Evolutionary conservation across 176 grass and related monocot species (phyloP), one percentile per base, ranked within the genome.

Genomic region (Puccinellia tenuiflora): DNA sequence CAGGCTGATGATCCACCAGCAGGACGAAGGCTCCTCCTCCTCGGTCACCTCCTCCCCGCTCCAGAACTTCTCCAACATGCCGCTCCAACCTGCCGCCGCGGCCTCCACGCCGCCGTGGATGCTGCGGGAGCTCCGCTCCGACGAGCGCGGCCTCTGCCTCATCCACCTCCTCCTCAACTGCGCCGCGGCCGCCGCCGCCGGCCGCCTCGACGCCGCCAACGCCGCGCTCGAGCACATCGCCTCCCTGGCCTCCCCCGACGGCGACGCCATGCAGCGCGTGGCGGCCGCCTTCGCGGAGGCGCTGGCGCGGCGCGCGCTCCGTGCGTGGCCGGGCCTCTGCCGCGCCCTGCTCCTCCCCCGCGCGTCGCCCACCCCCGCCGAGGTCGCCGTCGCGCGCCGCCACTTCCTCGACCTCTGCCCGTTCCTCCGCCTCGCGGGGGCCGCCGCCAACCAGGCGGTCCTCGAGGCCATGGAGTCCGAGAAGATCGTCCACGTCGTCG

Each of bases 131-230:
- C 89, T 99, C 17, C 89, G 89, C 0, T 96, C 97, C 24, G 97
- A 99, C 71, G 93, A 96, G 79, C 91, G 97, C 7, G 97, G 97
- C 6, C 91, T 99, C 30, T 99, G 88, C 78, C 93, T 96, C 29
- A 96, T 99, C 83, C 97, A 96, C 62, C 88, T 96, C 64, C 91
- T 96, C 28, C 89, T 96, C 28, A 96, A 99, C 89, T 99, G 97
- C 83, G 97, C 90, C 25, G 76, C 85, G 0, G 89, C 89, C 0
- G 91, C 92, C 0, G 66, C 88, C 0, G 55, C 85, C 14, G 91
- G 93, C 0, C 83, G 85, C 0, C 89, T 96, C 0, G 91, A 96
- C 73, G 85, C 88, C 0, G 97, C 94, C 11, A 92, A 93, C 91
- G 88, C 85, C 1, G 78, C 89, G 1, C 91, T 99, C 37, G 93